Evolutionary conservation across 2,329 filamentous ascomycete species (phyloP), one percentile per base, ranked within the genome.

Genomic region (Diaporthe humulicola): DNA sequence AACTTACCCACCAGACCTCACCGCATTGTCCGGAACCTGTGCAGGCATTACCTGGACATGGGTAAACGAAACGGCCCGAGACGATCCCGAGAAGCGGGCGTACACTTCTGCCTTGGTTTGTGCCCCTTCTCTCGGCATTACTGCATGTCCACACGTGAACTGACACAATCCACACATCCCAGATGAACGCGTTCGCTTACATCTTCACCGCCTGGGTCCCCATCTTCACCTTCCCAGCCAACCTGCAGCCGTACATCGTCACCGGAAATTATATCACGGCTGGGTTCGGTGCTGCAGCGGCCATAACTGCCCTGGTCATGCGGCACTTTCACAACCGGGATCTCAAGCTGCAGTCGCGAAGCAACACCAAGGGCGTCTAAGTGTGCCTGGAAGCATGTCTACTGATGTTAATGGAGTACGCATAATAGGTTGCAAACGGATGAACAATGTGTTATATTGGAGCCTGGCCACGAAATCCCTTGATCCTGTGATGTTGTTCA

Each of bases 111-210:
- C 80, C 6, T 58, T 81, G 77, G 79, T 80, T 5, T 30, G 73
- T 74, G 8, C 25, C n/a, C 12, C 30, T 54, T 5, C 25, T 52
- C 7, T 56, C 48, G 22, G 1, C 25, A 50, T 25, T 36, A 14
- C 14, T 2, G 7, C 8, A 50, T 22, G 19, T 4, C 33, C 19
- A 6, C 7, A 1, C 36, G 10, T 10, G 5, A 33, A 30, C 61
- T 67, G 15, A 52, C n/a, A 1, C 1, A 57, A 1, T 25, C 28
- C 2, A 9, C 48, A 30, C 19, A 45, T 15, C 30, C 14, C n/a
- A 80, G 79, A 81, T 81, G 79, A 81, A 80, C 36, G 78, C 78
- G 0, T 80, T 80, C 22, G 78, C 79, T 19, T 81, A 79, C 67
- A 80, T 80, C 15, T 81, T 81, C 74, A 78, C 77, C n/a, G 79